Conservation (phyloP, 192 early-diverging fungal species). For the Coemansia sp. region DNA sequence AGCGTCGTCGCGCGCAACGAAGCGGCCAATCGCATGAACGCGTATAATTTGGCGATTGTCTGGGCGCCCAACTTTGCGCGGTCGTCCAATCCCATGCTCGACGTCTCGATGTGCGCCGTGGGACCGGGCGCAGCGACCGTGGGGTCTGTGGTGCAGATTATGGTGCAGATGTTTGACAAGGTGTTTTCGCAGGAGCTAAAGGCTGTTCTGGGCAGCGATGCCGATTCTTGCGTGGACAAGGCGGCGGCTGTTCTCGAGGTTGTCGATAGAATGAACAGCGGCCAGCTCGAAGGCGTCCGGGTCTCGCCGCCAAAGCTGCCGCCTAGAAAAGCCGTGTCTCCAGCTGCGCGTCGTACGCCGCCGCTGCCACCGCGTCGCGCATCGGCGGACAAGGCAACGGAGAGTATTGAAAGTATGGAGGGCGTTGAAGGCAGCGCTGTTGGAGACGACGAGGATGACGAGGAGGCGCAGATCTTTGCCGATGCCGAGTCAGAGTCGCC, state of each 20-base stretch:
- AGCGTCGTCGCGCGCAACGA: slow-evolving; percentile 62
- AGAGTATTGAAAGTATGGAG: not conserved
- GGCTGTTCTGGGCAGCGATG: slow-evolving; percentile 4
- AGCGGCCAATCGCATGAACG: slow-evolving; percentile 75
- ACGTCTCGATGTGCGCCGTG: slow-evolving; percentile 43
- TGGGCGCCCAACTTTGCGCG: slow-evolving; percentile 83
- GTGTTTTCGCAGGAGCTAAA: slow-evolving; percentile 35
- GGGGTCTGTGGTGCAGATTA: slow-evolving; percentile 35
- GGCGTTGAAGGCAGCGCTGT: not conserved
- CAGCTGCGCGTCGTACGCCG: not conserved
- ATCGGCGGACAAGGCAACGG: not conserved
- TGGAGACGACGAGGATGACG: not conserved
- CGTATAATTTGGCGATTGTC: slow-evolving; percentile 79
- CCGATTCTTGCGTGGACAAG: not conserved
- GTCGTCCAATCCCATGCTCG: slow-evolving; percentile 39
- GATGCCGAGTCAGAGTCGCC: slow-evolving; percentile 8
- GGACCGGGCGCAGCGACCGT: slow-evolving; percentile 29
- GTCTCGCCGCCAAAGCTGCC: slow-evolving; percentile 3
- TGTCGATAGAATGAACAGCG: slow-evolving; percentile 28
- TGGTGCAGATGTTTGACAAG: slow-evolving; percentile 27
- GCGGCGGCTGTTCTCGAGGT: slow-evolving; percentile 15
- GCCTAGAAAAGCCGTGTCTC: not conserved
- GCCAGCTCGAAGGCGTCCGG: not conserved
- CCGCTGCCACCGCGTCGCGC: not conserved
- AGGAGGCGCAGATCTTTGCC: slow-evolving; percentile 2